Evolutionary conservation across 257 asterid genomes (phyloP).

Genomic region (Solanum chiquidenum): DNA sequence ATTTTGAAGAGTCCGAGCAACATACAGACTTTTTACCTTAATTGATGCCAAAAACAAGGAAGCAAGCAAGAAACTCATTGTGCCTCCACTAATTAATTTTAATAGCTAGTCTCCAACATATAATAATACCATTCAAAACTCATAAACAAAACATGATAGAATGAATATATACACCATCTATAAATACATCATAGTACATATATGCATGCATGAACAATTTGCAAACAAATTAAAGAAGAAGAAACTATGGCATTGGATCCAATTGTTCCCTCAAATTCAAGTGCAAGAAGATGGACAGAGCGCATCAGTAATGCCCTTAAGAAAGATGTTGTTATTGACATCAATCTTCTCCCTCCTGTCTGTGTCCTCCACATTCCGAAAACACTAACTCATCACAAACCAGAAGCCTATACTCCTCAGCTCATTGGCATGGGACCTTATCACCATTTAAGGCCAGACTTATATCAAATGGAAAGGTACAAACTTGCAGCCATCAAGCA

Average conservation of each 20-base stretch:
- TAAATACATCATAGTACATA: not conserved
- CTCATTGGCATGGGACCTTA: constrained; percentile 35
- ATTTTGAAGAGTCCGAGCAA: not conserved
- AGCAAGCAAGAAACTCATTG: not conserved
- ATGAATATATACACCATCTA: not conserved
- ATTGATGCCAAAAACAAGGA: not conserved
- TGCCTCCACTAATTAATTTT: not conserved
- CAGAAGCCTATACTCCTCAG: constrained; percentile 36
- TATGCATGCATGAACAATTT: not conserved
- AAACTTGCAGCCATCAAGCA: constrained; percentile 25
- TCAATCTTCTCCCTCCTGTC: constrained; percentile 19
- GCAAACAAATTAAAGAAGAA: not conserved
- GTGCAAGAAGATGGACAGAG: constrained; percentile 19
- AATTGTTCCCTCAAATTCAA: constrained; percentile 6
- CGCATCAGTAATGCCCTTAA: constrained; percentile 12
- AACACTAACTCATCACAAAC: constrained; percentile 13
- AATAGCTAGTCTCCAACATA: not conserved
- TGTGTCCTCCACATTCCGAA: constrained; percentile 31
- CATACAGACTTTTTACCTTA: not conserved
- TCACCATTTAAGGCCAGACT: constrained; percentile 35
- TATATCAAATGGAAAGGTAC: constrained; percentile 28
- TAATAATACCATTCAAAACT: not conserved
- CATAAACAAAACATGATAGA: not conserved
- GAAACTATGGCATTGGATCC: not conserved
- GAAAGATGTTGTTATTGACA: constrained; percentile 5